phyloP scores from a whole-genome alignment of 306 rosid genomes.

The Sesbania bispinosa region DNA sequence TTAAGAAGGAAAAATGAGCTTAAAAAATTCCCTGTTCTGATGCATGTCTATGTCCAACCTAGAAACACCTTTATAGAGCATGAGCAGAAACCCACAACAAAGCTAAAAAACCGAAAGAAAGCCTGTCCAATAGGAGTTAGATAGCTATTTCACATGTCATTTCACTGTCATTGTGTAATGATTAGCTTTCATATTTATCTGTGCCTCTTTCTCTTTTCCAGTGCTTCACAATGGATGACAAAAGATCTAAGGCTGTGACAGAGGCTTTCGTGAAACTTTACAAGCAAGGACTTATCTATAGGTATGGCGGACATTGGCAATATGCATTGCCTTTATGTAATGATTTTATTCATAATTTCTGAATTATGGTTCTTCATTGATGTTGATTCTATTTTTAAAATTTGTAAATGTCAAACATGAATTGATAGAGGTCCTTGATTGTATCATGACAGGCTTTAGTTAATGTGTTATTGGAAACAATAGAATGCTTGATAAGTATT shows the following conservation, averaged over 20 bases:
- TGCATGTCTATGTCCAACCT: not conserved
- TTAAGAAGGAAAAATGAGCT: not conserved
- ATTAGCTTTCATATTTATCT: not conserved
- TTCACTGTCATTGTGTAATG: not conserved
- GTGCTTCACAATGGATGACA: constrained; percentile 98
- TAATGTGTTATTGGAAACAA: not conserved
- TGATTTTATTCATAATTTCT: constrained; percentile 19
- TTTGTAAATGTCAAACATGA: not conserved
- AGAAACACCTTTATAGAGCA: not conserved
- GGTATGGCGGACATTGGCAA: constrained; percentile 45
- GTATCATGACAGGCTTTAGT: not conserved
- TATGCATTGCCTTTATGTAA: not conserved
- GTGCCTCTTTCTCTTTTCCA: constrained; percentile 29
- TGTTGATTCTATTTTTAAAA: not conserved
- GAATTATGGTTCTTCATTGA: not conserved
- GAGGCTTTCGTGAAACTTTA: constrained; percentile 91
- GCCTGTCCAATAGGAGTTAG: not conserved
- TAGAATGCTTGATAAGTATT: not conserved
- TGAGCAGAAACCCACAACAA: no score
- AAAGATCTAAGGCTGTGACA: constrained; percentile 78
- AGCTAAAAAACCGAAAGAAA: not conserved
- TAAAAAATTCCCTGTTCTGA: not conserved
- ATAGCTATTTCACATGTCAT: not conserved
- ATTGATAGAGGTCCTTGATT: not conserved
- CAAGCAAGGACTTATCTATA: constrained; percentile 71